Evolutionary conservation across 2,329 filamentous ascomycete genomes (phyloP), one percentile per base, ranked within the genome.

Genomic region (Ophiocordyceps australis): DNA sequence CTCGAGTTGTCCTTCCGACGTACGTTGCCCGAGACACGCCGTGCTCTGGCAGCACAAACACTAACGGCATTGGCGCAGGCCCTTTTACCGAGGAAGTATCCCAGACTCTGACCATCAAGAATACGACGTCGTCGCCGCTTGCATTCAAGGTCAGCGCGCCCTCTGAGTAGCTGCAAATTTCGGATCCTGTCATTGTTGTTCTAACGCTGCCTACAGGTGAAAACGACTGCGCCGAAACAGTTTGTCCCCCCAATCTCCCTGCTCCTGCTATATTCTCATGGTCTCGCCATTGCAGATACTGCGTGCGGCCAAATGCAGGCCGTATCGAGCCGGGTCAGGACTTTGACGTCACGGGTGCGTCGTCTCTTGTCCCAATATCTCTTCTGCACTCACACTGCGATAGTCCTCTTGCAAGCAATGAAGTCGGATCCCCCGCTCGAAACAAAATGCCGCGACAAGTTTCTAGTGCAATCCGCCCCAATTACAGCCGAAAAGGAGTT

Each of bases 181-280:
- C 19, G 23, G 32, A 23, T 5, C 8, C 4, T 30, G 36, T 14
- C 9, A 11, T 24, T 16, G 14, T 25, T 14, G 17, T 33, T 26
- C 34, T 44, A 18, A 41, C 28, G 22, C 15, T 22, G n/a, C 20
- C 27, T 20, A 10, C 40, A 93, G 83, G 89, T 98, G 54, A 98
- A 98, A 73, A 98, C 89, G 25, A 98, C 89, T 35, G 89, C 89
- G 25, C 89, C 89, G 18, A 95, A 95, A 59, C 89, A 95, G 86
- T 98, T 79, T 46, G 77, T 54, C 24, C 32, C n/a, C 22, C 12
- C 24, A 10, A 23, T n/a, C 15, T 19, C 16, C 17, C 12, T n/a
- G 18, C 30, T 37, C 32, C 32, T 26, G 32, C 28, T 39, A 32
- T 20, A 18, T 33, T 19, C 25, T 27, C 32, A 30, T 30, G 36